Percentiles rank a stretch among this genome's conserved stretches.
phyloP scores from a whole-genome alignment of 2,329 filamentous ascomycete genomes.

The Myrmaecium sp. region DNA sequence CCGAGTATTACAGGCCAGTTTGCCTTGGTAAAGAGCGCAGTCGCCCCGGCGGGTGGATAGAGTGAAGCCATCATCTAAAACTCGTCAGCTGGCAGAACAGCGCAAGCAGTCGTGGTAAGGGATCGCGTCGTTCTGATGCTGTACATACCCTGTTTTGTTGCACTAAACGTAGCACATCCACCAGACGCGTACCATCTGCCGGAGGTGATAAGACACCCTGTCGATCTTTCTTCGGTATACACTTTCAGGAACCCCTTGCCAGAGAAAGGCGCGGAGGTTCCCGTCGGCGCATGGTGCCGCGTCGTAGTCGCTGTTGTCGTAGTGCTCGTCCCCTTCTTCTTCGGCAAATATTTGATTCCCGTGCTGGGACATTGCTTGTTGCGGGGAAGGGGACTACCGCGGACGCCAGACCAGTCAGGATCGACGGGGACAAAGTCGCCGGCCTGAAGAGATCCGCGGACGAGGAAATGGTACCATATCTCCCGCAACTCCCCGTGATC shows the following conservation, averaged over 20 bases:
- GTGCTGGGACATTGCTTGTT: conserved; percentile 47
- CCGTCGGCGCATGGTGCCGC: conserved; percentile 8
- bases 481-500: conserved; percentile 31
- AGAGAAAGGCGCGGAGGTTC: conserved; percentile 28
- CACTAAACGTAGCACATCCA: conserved; percentile 50
- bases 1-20: conserved; percentile 37
- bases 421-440: conserved; percentile 43
- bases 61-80: conserved; percentile 32
- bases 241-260: conserved; percentile 46
- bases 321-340: conserved; percentile 20
- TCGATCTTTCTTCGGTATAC: conserved; percentile 27
- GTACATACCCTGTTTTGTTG: conserved; percentile 19
- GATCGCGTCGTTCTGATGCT: neutral
- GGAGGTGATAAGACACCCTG: conserved; percentile 49
- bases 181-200: conserved; percentile 53
- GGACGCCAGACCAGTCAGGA: conserved; percentile 39
- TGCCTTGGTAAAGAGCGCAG: conserved; percentile 38
- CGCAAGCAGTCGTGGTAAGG: conserved; percentile 5
- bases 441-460: conserved; percentile 39
- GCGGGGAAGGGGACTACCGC: too few relatives aligned
- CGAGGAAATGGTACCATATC: conserved; percentile 48
- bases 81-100: neutral
- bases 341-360: conserved; percentile 50
- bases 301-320: conserved; percentile 17
- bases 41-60: conserved; percentile 40